Percentiles rank a stretch among this genome's conserved stretches.
Evolutionary conservation across 176 grass and related monocot species (phyloP).

Genomic region (Rhipidocladum racemiflorum): DNA sequence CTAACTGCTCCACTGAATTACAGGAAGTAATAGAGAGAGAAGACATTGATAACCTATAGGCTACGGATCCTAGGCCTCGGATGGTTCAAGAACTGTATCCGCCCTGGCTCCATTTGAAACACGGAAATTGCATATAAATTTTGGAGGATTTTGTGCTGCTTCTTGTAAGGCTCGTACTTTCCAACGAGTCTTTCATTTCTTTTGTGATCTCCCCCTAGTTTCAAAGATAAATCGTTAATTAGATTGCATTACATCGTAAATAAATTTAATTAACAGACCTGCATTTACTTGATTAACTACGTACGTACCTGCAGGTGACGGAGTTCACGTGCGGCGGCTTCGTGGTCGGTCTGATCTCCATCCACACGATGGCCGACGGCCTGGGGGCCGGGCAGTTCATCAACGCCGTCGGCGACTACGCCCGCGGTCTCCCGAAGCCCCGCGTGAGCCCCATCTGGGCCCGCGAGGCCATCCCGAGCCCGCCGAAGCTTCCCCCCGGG

Average conservation of each 20-base stretch:
- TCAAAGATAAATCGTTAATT: not conserved
- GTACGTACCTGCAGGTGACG: conserved; percentile 44
- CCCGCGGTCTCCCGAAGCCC: conserved; percentile 31
- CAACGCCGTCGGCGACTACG: conserved; percentile 49
- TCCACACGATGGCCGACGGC: conserved; percentile 61
- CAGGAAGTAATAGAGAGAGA: too few relatives aligned
- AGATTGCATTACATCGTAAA: not conserved
- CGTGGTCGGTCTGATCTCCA: conserved; percentile 51
- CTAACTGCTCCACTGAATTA: too few relatives aligned
- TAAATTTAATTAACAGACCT: too few relatives aligned
- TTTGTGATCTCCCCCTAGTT: not conserved
- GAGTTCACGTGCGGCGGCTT: conserved; percentile 63
- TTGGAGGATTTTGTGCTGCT: not conserved
- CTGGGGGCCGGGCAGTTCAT: conserved; percentile 56
- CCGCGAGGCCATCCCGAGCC: conserved; percentile 49
- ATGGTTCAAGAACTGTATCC: too few relatives aligned
- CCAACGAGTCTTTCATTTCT: not conserved
- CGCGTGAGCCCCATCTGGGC: conserved; percentile 40
- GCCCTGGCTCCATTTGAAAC: too few relatives aligned
- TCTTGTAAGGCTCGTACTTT: not conserved
- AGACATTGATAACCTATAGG: too few relatives aligned
- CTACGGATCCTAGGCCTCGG: too few relatives aligned
- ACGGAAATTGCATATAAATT: not conserved
- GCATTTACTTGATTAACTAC: not conserved
- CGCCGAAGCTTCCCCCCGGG: conserved; percentile 32